Conservation (phyloP, 371 early-diverging fungal genomes). For the Quaeritorhiza haematococci region DNA sequence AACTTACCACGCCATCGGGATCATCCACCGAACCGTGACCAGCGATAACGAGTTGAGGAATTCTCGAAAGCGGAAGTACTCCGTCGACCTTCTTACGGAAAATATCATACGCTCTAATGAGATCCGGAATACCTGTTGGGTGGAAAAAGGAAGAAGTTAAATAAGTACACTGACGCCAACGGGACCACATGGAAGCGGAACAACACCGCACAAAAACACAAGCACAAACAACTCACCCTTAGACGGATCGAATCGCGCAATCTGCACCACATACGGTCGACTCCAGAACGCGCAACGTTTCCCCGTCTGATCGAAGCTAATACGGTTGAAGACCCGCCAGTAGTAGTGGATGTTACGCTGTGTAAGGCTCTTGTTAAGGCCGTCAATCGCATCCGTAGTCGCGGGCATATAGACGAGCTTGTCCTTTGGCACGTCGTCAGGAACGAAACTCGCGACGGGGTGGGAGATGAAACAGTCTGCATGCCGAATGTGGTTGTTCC, state of each 20-base stretch:
- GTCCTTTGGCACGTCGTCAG: slow-evolving; percentile 56
- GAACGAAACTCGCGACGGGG: slow-evolving; percentile 70
- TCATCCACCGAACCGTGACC: slow-evolving; percentile 87
- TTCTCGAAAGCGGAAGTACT: slow-evolving; percentile 29
- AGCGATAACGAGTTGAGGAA: slow-evolving; percentile 72
- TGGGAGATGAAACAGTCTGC: slow-evolving; percentile 76
- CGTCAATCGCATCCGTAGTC: slow-evolving; percentile 59
- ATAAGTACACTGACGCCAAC: no score
- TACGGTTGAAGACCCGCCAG: slow-evolving; percentile 69
- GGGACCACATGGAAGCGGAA: no score
- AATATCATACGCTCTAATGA: slow-evolving; percentile 63
- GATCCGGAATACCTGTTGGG: slow-evolving; percentile 76
- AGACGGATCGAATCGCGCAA: slow-evolving; percentile 88
- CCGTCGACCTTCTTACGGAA: slow-evolving; percentile 54
- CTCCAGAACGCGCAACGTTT: slow-evolving; percentile 51
- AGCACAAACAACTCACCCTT: no score
- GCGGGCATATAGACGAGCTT: slow-evolving; percentile 71
- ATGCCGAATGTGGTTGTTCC: slow-evolving; percentile 48
- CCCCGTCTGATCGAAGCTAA: slow-evolving; percentile 66
- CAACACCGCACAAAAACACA: no score
- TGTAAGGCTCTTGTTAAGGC: slow-evolving; percentile 21
- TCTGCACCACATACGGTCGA: slow-evolving; percentile 77
- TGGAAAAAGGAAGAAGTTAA: no score
- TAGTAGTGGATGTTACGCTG: slow-evolving; percentile 57
- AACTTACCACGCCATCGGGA: slow-evolving; percentile 56